Evolutionary conservation across 2,329 filamentous ascomycete genomes (phyloP).

Genomic region (Diaporthe australafricana): DNA sequence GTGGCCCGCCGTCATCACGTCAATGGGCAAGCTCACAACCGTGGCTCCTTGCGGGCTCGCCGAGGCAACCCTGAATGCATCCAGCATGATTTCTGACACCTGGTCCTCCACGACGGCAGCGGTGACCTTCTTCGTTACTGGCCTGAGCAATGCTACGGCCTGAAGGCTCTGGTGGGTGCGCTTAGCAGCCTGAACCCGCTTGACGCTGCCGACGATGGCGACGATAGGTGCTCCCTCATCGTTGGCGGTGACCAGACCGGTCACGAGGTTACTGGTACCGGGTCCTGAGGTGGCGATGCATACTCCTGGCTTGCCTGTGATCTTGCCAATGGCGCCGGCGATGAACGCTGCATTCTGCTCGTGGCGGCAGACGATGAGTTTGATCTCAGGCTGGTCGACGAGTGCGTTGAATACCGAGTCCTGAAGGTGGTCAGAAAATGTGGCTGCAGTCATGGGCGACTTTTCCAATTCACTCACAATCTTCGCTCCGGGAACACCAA

Average conservation of each 20-base stretch:
- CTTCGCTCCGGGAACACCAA: conserved; percentile 60
- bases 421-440: not conserved
- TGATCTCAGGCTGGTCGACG: conserved; percentile 58
- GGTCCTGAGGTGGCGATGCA: conserved; percentile 60
- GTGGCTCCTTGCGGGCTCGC: conserved; percentile 55
- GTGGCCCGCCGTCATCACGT: conserved; percentile 54
- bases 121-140: conserved; percentile 55
- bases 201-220: conserved; percentile 60
- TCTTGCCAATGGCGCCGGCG: conserved; percentile 57
- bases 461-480: conserved; percentile 41
- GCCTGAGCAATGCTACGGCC: conserved; percentile 55
- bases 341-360: conserved; percentile 64
- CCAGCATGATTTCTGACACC: conserved; percentile 58
- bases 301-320: conserved; percentile 58
- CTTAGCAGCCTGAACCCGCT: conserved; percentile 55
- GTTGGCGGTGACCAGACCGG: conserved; percentile 58
- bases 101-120: conserved; percentile 59
- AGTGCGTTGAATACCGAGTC: conserved; percentile 61
- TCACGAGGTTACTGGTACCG: conserved; percentile 59
- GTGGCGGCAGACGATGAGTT: conserved; percentile 58
- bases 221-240: conserved; percentile 60
- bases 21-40: conserved; percentile 57
- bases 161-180: conserved; percentile 60
- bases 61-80: conserved; percentile 55
- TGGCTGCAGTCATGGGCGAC: too few relatives aligned